Conservation (phyloP, 2,329 filamentous ascomycete genomes). For the Verticillium zaregamsianum region DNA sequence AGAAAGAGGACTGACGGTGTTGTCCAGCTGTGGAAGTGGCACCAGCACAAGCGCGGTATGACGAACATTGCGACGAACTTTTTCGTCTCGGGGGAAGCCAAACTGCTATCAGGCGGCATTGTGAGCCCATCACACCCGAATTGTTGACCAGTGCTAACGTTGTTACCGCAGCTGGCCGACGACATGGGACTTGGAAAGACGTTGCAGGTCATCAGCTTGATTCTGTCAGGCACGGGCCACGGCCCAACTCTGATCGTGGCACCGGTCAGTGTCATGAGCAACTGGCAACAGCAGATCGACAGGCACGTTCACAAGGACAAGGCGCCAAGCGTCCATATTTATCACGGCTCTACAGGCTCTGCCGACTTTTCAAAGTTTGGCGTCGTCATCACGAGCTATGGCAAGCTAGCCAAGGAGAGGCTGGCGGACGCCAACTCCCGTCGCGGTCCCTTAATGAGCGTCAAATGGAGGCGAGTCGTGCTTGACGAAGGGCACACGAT, state of each 20-base stretch:
- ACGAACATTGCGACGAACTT: conserved; percentile 70
- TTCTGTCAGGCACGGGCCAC: conserved; percentile 51
- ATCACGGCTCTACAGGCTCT: conserved; percentile 43
- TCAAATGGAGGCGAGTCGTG: conserved; percentile 74
- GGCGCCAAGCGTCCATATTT: conserved; percentile 64
- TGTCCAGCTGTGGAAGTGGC: conserved; percentile 74
- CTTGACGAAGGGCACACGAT: conserved; percentile 83
- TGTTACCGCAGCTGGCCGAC: conserved; percentile 48
- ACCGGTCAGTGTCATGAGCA: conserved; percentile 83
- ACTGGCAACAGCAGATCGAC: conserved; percentile 78
- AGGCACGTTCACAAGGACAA: conserved; percentile 64
- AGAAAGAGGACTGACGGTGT: conserved; percentile 49
- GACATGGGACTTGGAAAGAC: conserved; percentile 95
- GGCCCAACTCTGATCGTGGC: conserved; percentile 75
- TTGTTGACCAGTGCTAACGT: neutral
- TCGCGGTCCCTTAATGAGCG: conserved; percentile 29
- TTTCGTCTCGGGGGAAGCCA: conserved; percentile 51
- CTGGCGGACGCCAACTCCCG: conserved; percentile 21
- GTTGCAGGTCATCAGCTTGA: conserved; percentile 76
- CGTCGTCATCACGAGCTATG: conserved; percentile 82
- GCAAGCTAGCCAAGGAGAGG: conserved; percentile 66
- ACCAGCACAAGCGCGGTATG: conserved; percentile 40
- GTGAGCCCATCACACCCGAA: conserved; percentile 30
- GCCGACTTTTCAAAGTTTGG: conserved; percentile 62
- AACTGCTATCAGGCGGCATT: conserved; percentile 74